These are phyloP conservation scores for Cronartium quercuum DNA, from an alignment of 1,284 basidiomycete species.

Conservation along the genomic window DNA sequence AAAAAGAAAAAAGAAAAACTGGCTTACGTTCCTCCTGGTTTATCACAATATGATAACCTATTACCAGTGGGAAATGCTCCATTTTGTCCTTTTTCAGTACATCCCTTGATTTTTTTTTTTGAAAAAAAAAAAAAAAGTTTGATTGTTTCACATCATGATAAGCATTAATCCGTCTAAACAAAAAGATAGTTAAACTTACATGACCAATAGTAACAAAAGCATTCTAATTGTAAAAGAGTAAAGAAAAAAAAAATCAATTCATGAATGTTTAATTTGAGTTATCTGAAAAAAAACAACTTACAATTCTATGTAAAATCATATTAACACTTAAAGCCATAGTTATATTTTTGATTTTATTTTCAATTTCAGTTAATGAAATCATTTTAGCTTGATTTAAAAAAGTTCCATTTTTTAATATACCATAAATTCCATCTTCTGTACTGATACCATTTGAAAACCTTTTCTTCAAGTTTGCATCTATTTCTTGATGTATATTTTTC, in stretches of 20 bases:
- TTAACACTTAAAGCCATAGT: conserved; percentile 15
- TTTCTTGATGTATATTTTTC: conserved; percentile 3
- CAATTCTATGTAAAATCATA: conserved; percentile 14
- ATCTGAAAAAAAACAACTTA: background rate
- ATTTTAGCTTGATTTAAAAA: conserved; percentile 3
- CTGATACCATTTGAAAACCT: conserved; percentile 7
- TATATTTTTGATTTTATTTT: conserved; percentile 5
- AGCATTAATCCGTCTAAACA: background rate
- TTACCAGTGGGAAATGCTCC: conserved; percentile 10
- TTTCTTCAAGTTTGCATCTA: conserved; percentile 1
- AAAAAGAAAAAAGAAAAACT: background rate
- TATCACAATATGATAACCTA: conserved; percentile 25
- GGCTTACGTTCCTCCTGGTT: conserved; percentile 28
- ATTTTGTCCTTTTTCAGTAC: conserved; percentile 19
- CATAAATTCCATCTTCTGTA: conserved; percentile 26
- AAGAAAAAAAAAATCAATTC: background rate
- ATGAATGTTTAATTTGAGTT: background rate
- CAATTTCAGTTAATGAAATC: background rate
- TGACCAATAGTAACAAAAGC: conserved; percentile 27
- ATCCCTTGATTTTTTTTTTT: background rate
- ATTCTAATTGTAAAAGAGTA: background rate
- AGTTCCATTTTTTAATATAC: conserved; percentile 13
- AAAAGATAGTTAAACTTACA: background rate
- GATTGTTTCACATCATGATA: background rate
- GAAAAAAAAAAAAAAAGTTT: background rate